A percentile compares a stretch with the other conserved stretches of the same genome.
Evolutionary conservation across 2,329 filamentous ascomycete genomes (phyloP).

Genomic region (Fusarium denticulatum): DNA sequence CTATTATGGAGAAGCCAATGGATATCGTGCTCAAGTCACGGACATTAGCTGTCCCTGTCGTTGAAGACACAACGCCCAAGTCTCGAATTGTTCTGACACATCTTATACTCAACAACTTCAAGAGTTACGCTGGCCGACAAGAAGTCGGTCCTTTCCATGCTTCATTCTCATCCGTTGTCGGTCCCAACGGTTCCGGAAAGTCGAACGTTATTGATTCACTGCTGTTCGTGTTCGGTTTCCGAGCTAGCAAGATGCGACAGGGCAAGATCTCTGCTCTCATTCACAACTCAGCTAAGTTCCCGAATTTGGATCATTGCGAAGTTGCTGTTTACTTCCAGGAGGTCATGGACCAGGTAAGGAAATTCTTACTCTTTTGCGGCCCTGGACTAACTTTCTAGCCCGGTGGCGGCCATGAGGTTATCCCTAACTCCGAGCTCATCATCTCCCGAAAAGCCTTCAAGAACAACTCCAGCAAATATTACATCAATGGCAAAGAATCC

Average conservation of each 20-base stretch:
- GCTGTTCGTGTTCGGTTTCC: conserved; percentile 98
- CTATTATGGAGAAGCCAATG: conserved; percentile 87
- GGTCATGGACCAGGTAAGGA: conserved; percentile 80
- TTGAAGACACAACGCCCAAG: conserved; percentile 81
- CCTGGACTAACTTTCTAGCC: conserved; percentile 60
- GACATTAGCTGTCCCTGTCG: conserved; percentile 71
- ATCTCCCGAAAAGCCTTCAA: conserved; percentile 95
- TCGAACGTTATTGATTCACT: conserved; percentile 99
- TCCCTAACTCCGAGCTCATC: conserved; percentile 85
- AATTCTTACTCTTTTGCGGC: no score
- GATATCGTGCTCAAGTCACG: conserved; percentile 92
- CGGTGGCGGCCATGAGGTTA: conserved; percentile 76
- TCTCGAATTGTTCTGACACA: conserved; percentile 92
- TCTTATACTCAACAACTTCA: conserved; percentile 94
- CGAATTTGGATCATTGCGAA: conserved; percentile 89
- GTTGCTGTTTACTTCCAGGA: conserved; percentile 97
- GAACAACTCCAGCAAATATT: conserved; percentile 98
- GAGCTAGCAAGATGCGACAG: conserved; percentile 98
- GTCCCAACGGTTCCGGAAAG: conserved; percentile 97
- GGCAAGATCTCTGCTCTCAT: conserved; percentile 98
- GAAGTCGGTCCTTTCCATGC: conserved; percentile 96
- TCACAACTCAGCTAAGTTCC: conserved; percentile 91
- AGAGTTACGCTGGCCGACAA: conserved; percentile 95
- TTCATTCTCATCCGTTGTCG: conserved; percentile 97
- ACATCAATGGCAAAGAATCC: conserved; percentile 89